Evolutionary conservation across 2,329 filamentous ascomycete genomes (phyloP).

Genomic region (Pyrenochaeta sp.): DNA sequence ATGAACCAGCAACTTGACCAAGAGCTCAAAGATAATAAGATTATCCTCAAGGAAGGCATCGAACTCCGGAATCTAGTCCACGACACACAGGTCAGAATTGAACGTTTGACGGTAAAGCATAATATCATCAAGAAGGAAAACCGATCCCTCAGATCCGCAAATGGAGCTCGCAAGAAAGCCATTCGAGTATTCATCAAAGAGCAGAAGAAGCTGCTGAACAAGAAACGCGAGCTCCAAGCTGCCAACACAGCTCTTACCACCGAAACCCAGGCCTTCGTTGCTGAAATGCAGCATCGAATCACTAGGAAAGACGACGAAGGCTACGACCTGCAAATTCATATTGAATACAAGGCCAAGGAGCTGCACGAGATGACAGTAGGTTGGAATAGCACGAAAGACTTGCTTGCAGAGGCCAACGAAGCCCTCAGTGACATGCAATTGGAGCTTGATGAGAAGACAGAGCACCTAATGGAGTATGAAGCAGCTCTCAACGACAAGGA

Average conservation of each 20-base stretch:
- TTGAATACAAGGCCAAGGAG: conserved; percentile 7
- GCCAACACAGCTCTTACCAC: background rate
- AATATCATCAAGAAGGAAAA: too few relatives aligned
- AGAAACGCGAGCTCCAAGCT: background rate
- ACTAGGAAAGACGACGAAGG: background rate
- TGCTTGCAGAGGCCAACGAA: too few relatives aligned
- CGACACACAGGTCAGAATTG: too few relatives aligned
- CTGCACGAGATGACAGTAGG: conserved; percentile 7
- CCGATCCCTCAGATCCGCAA: background rate
- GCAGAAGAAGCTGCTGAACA: background rate
- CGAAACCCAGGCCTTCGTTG: background rate
- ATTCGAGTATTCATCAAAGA: background rate
- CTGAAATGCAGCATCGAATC: background rate
- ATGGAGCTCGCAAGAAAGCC: background rate
- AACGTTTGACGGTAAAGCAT: too few relatives aligned
- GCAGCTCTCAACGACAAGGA: background rate
- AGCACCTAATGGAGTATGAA: background rate
- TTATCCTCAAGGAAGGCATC: too few relatives aligned
- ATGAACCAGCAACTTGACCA: too few relatives aligned
- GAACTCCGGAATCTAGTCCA: too few relatives aligned
- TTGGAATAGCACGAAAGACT: background rate
- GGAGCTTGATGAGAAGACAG: background rate
- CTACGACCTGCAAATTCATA: conserved; percentile 7
- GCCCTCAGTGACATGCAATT: background rate
- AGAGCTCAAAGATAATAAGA: too few relatives aligned